A percentile compares a stretch with the other conserved stretches of the same genome.
Evolutionary conservation across 371 early-diverging fungal genomes (phyloP).

Genomic region (Mucor irregularis): DNA sequence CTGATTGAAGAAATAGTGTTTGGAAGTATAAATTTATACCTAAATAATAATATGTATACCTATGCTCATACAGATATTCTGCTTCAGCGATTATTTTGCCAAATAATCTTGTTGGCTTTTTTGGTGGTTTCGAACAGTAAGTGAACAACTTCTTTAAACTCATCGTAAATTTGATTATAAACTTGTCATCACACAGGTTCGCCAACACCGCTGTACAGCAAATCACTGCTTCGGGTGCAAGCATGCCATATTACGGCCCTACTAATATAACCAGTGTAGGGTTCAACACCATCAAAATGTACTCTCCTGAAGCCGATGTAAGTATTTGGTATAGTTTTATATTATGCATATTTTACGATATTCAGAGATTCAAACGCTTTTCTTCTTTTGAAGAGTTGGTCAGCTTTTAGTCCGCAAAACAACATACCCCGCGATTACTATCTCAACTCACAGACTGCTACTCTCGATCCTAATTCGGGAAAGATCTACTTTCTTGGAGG

Average conservation of each 20-base stretch:
- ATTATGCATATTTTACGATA: neutral
- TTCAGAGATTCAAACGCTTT: no score
- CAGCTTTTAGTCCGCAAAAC: no score
- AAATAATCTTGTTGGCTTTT: constrained; percentile 1
- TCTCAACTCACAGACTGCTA: neutral
- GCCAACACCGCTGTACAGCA: neutral
- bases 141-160: neutral
- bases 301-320: neutral
- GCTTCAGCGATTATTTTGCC: neutral
- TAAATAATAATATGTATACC: neutral
- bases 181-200: no score
- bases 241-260: neutral
- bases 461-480: neutral
- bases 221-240: neutral
- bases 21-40: no score
- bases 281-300: neutral
- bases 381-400: no score
- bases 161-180: no score
- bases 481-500: constrained; percentile 6
- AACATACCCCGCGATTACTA: neutral
- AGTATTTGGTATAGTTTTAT: neutral
- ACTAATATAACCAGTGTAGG: neutral
- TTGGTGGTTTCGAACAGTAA: constrained; percentile 9
- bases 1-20: no score
- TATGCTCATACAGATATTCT: neutral